Conservation (phyloP, 495 filamentous ascomycete genomes). For the Xylaria sp. region DNA sequence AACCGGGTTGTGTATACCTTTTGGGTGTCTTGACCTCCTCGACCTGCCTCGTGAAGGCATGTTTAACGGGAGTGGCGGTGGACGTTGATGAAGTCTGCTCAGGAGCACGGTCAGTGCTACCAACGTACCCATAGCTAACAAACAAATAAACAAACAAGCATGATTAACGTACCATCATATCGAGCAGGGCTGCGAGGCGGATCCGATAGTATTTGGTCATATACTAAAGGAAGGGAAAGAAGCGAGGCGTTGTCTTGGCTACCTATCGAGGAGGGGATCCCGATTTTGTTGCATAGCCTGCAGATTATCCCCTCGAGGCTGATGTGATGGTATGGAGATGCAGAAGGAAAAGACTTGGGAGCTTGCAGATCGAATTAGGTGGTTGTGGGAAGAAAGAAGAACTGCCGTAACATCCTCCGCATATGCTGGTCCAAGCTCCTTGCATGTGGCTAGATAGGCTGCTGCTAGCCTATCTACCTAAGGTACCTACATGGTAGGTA, state of each 20-base stretch:
- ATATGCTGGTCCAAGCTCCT: conserved; percentile 27
- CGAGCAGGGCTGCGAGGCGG: conserved; percentile 33
- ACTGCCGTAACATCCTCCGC: neutral
- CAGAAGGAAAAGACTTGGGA: conserved; percentile 22
- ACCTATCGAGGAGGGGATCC: conserved; percentile 10
- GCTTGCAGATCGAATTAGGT: conserved; percentile 20
- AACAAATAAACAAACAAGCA: conserved; percentile 3
- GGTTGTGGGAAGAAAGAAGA: conserved; percentile 28
- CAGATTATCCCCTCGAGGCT: conserved; percentile 23
- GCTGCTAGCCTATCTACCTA: neutral
- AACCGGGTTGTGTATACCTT: conserved; percentile 68
- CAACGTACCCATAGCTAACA: neutral
- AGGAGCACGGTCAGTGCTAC: conserved; percentile 27
- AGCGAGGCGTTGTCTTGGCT: neutral
- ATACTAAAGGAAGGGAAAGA: neutral
- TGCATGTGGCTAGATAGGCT: conserved; percentile 20
- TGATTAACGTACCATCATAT: conserved; percentile 38
- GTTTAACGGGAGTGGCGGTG: conserved; percentile 70
- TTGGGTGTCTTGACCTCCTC: conserved; percentile 89
- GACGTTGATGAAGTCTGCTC: conserved; percentile 69
- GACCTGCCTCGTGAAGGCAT: conserved; percentile 78
- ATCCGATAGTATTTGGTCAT: conserved; percentile 16
- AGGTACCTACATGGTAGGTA: neutral
- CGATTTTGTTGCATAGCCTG: conserved; percentile 6
- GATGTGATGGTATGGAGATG: conserved; percentile 27